A percentile compares a stretch with the other conserved stretches of the same genome.
Evolutionary conservation across 1,284 basidiomycete species (phyloP).

Genomic region (Cutaneotrichosporon arboriforme): DNA sequence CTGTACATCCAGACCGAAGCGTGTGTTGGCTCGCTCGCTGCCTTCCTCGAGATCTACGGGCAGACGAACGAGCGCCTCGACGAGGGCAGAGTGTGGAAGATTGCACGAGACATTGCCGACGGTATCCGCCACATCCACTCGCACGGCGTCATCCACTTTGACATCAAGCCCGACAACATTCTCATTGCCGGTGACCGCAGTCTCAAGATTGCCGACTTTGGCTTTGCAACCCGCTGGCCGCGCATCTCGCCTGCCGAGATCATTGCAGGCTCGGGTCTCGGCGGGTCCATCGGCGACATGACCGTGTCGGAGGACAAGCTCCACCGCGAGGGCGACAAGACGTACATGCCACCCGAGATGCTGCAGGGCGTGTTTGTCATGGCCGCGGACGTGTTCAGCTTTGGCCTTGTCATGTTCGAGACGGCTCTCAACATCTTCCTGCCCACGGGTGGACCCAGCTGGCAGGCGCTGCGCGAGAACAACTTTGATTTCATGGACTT

Average conservation of each 20-base stretch:
- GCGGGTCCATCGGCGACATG: conserved; percentile 25
- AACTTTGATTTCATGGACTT: conserved; percentile 86
- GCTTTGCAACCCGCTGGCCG: conserved; percentile 87
- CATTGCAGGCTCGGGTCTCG: conserved; percentile 45
- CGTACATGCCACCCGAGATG: conserved; percentile 98
- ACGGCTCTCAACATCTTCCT: conserved; percentile 92
- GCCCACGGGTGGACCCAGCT: conserved; percentile 88
- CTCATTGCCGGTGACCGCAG: conserved; percentile 83
- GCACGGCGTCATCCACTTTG: conserved; percentile 85
- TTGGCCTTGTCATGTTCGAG: conserved; percentile 94
- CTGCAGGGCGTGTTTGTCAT: conserved; percentile 84
- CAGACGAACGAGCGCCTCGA: conserved; percentile 76
- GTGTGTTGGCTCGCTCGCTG: conserved; percentile 85
- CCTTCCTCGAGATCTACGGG: conserved; percentile 91
- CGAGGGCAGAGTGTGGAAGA: conserved; percentile 95
- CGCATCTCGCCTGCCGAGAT: conserved; percentile 50
- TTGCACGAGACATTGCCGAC: conserved; percentile 80
- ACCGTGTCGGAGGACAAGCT: conserved; percentile 49
- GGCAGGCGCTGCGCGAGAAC: conserved; percentile 88
- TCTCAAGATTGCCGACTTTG: conserved; percentile 98
- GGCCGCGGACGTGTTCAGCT: conserved; percentile 93
- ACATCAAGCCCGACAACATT: conserved; percentile 96
- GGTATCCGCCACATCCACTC: conserved; percentile 87
- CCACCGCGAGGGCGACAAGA: conserved; percentile 93
- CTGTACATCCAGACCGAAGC: conserved; percentile 93